Evolutionary conservation across 768 basidiomycete genomes (phyloP), one percentile per base, ranked within the genome.

Genomic region (Tulasnella sp.): DNA sequence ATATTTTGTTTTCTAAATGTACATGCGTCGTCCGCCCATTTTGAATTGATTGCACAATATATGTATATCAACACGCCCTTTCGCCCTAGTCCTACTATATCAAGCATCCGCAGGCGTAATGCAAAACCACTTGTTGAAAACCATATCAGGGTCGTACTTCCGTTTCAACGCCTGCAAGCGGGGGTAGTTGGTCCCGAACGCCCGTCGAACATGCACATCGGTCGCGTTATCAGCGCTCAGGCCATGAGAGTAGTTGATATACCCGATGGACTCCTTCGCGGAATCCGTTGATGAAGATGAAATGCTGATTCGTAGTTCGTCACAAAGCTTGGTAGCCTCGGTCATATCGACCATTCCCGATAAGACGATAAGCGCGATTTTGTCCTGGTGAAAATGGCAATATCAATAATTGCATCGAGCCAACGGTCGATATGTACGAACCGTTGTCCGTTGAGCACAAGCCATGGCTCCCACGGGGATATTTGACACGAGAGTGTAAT

Each of bases 81-180:
- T n/a, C n/a, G n/a, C n/a, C n/a, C 42, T 43, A 19, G 13, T 19
- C 42, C 42, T 43, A 13, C 19, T 13, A 43, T 43, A 43, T 43
- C 42, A 43, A n/a, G n/a, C n/a, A n/a, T 38, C 34, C 34, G 38
- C 45, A 48, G 61, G 61, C 30, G 26, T 26, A 26, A 63, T 61
- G 11, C 48, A 30, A 56, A 63, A 64, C 64, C 64, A 64, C 49
- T 60, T 60, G 49, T 64, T 29, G 58, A 64, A 64, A 8, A 62
- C 32, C 32, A 56, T 51, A 2, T 58, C 51, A 5, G 64, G 64
- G 30, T 64, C 64, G 48, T 64, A 63, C 50, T 59, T 58, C 23
- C 9, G 26, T 49, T 64, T 64, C 30, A 64, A 34, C 23, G 29
- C 15, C 43, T 52, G 32, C 26, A 64, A 51, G 3, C 51, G 41